phyloP scores from a whole-genome alignment of 805 yeast species.

The Alloascoidea hylecoeti region DNA sequence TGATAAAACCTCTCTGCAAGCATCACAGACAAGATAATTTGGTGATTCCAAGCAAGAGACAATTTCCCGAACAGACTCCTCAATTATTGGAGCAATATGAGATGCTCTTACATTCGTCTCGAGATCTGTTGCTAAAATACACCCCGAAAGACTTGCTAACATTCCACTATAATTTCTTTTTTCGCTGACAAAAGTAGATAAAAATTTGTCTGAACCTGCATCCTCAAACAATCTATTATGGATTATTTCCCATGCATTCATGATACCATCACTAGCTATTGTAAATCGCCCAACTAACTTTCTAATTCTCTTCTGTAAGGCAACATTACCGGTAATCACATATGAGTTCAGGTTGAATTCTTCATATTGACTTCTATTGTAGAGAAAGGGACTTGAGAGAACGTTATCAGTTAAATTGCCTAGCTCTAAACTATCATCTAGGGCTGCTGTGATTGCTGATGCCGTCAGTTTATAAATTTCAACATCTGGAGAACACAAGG shows the following conservation, averaged over 20 bases:
- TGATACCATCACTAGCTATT: constrained; percentile 19
- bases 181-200: constrained; percentile 18
- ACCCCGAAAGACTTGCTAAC: neutral
- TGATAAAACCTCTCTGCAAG: constrained; percentile 57
- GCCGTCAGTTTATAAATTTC: neutral
- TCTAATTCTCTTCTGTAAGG: constrained; percentile 56
- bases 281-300: constrained; percentile 16
- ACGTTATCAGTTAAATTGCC: neutral
- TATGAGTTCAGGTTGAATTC: constrained; percentile 36
- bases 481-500: neutral
- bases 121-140: constrained; percentile 1
- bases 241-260: constrained; percentile 28
- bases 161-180: neutral
- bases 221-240: constrained; percentile 31
- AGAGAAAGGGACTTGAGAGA: constrained; percentile 10
- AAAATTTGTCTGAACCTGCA: constrained; percentile 9
- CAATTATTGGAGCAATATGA: neutral
- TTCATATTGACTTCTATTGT: constrained; percentile 23
- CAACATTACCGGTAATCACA: constrained; percentile 57
- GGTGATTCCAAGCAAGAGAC: constrained; percentile 21
- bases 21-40: constrained; percentile 43
- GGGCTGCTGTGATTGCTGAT: neutral
- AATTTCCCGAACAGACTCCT: constrained; percentile 22
- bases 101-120: neutral
- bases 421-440: neutral